Conservation (phyloP, 345 rosid genomes). For the Carallia brachiata region DNA sequence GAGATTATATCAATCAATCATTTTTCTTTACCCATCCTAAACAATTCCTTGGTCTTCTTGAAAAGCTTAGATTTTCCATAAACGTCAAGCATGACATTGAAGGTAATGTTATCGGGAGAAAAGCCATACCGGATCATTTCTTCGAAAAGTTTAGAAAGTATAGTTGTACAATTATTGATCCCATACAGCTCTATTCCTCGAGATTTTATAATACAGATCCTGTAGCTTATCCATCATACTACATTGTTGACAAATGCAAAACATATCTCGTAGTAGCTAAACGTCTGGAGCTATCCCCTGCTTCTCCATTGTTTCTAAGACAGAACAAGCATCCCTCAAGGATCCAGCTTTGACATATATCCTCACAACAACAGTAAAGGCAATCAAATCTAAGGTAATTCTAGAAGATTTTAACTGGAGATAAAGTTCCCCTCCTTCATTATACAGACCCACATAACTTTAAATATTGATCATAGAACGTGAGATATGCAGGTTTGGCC, state of each 20-base stretch:
- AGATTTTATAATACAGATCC: conserved; percentile 48
- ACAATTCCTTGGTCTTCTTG: conserved; percentile 57
- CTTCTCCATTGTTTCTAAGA: conserved; percentile 67
- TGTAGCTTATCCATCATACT: conserved; percentile 55
- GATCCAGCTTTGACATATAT: conserved; percentile 81
- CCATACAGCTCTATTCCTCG: conserved; percentile 67
- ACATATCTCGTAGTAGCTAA: conserved; percentile 75
- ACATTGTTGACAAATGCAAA: conserved; percentile 71
- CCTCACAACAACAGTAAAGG: conserved; percentile 68
- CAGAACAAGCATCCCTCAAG: conserved; percentile 64
- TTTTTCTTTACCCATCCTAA: conserved; percentile 57
- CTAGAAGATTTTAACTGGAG: conserved; percentile 59
- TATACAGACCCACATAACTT: conserved; percentile 45
- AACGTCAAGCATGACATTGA: conserved; percentile 73
- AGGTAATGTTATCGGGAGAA: conserved; percentile 63
- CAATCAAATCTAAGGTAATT: conserved; percentile 63
- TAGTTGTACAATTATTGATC: conserved; percentile 87
- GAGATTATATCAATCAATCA: conserved; percentile 76
- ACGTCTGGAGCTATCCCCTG: conserved; percentile 65
- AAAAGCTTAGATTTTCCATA: conserved; percentile 83
- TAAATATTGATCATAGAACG: conserved; percentile 81
- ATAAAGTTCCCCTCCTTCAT: conserved; percentile 68
- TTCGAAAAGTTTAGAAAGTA: conserved; percentile 62
- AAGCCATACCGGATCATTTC: conserved; percentile 71
- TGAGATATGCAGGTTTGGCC: conserved; percentile 63